A percentile compares a stretch with the other conserved stretches of the same genome.
These are phyloP conservation scores for Rosa multiflora DNA, from an alignment of 306 rosid species.

Conservation along the genomic window DNA sequence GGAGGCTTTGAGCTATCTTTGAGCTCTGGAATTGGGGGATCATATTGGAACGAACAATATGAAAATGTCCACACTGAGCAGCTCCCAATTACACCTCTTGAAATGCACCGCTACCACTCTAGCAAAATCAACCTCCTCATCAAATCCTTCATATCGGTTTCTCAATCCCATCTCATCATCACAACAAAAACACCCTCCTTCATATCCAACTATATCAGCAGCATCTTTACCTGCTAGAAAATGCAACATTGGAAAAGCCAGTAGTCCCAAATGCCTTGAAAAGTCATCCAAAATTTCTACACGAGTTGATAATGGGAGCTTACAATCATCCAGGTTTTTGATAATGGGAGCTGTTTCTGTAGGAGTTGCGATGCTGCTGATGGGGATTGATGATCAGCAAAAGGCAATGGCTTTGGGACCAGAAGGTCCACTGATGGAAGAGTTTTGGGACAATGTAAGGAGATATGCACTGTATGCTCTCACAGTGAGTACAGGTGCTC, in stretches of 20 bases:
- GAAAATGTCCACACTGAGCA: conserved; percentile 46
- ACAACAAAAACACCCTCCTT: conserved; percentile 17
- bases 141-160: conserved; percentile 15
- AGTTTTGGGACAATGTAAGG: conserved; percentile 93
- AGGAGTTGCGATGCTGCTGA: conserved; percentile 52
- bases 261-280: background rate
- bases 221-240: background rate
- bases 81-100: conserved; percentile 37
- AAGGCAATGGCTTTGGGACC: conserved; percentile 88
- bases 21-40: background rate
- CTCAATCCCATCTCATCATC: conserved; percentile 26
- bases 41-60: conserved; percentile 14
- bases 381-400: conserved; percentile 47
- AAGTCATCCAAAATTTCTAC: background rate
- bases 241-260: background rate
- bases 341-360: conserved; percentile 65
- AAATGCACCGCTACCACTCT: conserved; percentile 18
- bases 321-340: conserved; percentile 32
- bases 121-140: conserved; percentile 15
- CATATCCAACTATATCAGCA: conserved; percentile 2
- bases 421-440: conserved; percentile 89
- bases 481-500: conserved; percentile 82
- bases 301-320: conserved; percentile 1
- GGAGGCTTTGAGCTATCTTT: background rate
- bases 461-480: conserved; percentile 83